Evolutionary conservation across 345 rosid genomes (phyloP).

Genomic region (Hevea brasiliensis): DNA sequence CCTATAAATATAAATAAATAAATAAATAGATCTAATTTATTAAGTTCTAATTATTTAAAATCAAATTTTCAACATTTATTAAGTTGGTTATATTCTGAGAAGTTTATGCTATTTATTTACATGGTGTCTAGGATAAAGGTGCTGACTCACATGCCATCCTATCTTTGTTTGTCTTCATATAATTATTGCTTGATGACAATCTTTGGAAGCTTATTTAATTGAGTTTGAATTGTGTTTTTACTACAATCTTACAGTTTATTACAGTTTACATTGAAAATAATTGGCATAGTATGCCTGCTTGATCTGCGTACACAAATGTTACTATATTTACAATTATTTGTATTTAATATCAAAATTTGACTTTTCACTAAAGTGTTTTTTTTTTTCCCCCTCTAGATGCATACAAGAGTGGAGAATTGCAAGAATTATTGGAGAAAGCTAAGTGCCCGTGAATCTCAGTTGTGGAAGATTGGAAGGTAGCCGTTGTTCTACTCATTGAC

Average conservation of each 20-base stretch:
- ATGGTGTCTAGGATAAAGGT: too few relatives aligned
- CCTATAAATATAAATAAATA: too few relatives aligned
- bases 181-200: too few relatives aligned
- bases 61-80: too few relatives aligned
- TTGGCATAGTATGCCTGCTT: neutral
- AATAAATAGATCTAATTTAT: too few relatives aligned
- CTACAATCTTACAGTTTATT: neutral
- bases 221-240: neutral
- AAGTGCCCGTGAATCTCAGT: constrained; percentile 53
- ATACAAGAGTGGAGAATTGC: constrained; percentile 77
- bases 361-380: neutral
- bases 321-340: neutral
- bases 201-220: neutral
- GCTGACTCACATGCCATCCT: too few relatives aligned
- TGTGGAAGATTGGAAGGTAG: constrained; percentile 9
- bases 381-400: constrained; percentile 62
- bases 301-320: neutral
- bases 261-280: neutral
- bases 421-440: constrained; percentile 71
- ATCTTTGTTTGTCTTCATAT: too few relatives aligned
- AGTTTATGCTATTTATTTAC: too few relatives aligned
- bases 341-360: neutral
- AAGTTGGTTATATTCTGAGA: too few relatives aligned
- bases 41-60: too few relatives aligned
- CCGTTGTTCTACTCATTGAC: neutral